A percentile compares a stretch with the other conserved stretches of the same genome.
Evolutionary conservation across 2,329 filamentous ascomycete genomes (phyloP).

Genomic region (Orbilia oligospora): DNA sequence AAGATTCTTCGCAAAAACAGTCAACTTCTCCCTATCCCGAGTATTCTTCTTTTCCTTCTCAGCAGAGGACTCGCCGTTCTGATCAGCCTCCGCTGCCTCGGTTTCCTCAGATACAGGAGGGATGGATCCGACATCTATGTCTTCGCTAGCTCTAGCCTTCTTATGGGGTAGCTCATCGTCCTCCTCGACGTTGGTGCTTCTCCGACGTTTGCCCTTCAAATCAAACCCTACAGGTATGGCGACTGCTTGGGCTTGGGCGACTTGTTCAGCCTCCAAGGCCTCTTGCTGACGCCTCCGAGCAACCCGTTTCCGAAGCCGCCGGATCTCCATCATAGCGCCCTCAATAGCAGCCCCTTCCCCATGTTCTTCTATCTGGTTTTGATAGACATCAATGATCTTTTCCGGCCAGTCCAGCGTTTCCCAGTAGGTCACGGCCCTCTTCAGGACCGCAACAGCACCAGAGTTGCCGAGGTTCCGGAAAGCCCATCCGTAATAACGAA

Average conservation of each 20-base stretch:
- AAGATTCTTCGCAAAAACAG: slow-evolving; percentile 83
- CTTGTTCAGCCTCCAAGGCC: slow-evolving; percentile 64
- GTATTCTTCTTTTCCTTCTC: slow-evolving; percentile 65
- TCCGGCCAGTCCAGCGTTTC: slow-evolving; percentile 81
- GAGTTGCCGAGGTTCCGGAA: slow-evolving; percentile 75
- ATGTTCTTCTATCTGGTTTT: slow-evolving; percentile 89
- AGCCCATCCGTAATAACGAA: slow-evolving; percentile 92
- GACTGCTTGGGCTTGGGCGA: slow-evolving; percentile 54
- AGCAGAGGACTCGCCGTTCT: slow-evolving; percentile 64
- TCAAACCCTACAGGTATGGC: slow-evolving; percentile 10
- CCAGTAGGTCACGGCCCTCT: slow-evolving; percentile 75
- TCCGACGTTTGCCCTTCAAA: slow-evolving; percentile 48
- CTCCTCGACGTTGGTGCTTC: slow-evolving; percentile 69
- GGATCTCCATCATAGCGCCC: slow-evolving; percentile 79
- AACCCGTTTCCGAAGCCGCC: slow-evolving; percentile 75
- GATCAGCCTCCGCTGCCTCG: slow-evolving; percentile 67
- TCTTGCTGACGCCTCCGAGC: slow-evolving; percentile 65
- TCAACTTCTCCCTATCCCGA: slow-evolving; percentile 86
- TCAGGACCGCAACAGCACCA: slow-evolving; percentile 78
- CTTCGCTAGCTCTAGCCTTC: slow-evolving; percentile 73
- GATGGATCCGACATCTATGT: slow-evolving; percentile 62
- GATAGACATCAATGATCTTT: slow-evolving; percentile 79
- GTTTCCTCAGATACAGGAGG: slow-evolving; percentile 65
- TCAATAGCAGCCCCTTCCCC: slow-evolving; percentile 83
- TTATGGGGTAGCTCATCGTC: slow-evolving; percentile 75